phyloP scores from a whole-genome alignment of 2,329 filamentous ascomycete genomes.

The Trichoderma sp. region DNA sequence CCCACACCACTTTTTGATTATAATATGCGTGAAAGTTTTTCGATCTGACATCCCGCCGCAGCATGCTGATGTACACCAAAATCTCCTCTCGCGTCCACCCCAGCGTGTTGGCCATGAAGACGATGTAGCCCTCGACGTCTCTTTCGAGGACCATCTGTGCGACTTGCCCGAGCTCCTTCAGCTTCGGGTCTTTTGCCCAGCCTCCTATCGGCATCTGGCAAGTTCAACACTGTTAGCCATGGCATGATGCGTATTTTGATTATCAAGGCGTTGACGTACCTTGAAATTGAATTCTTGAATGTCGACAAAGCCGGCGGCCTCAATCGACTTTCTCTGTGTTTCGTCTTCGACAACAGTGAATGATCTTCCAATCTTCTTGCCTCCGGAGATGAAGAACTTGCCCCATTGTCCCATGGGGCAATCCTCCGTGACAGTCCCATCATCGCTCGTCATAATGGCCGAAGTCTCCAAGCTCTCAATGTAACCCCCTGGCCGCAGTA shows the following conservation, averaged over 20 bases:
- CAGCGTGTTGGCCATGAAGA: constrained; percentile 18
- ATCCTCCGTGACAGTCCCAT: constrained; percentile 29
- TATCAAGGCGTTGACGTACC: neutral
- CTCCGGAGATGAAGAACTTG: constrained; percentile 29
- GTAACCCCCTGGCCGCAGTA: constrained; percentile 55
- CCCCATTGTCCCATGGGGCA: constrained; percentile 30
- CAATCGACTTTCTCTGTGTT: constrained; percentile 24
- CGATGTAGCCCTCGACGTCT: constrained; percentile 32
- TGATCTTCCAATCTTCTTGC: constrained; percentile 31
- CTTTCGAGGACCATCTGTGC: constrained; percentile 31
- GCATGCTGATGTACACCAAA: constrained; percentile 13
- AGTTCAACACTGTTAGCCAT: neutral
- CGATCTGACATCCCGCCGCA: constrained; percentile 14
- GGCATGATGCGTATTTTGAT: neutral
- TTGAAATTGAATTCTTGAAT: constrained; percentile 27
- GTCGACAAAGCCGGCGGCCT: constrained; percentile 29
- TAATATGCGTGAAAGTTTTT: constrained; percentile 14
- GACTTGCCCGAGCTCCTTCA: constrained; percentile 30
- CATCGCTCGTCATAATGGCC: constrained; percentile 29
- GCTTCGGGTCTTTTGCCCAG: constrained; percentile 26
- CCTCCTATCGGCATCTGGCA: constrained; percentile 23
- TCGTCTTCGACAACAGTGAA: constrained; percentile 29
- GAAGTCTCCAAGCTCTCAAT: constrained; percentile 34
- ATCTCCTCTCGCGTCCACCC: constrained; percentile 18
- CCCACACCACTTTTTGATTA: constrained; percentile 17